Evolutionary conservation across 2,329 filamentous ascomycete species (phyloP), one percentile per base, ranked within the genome.

Genomic region (Akanthomyces uredinophilus): DNA sequence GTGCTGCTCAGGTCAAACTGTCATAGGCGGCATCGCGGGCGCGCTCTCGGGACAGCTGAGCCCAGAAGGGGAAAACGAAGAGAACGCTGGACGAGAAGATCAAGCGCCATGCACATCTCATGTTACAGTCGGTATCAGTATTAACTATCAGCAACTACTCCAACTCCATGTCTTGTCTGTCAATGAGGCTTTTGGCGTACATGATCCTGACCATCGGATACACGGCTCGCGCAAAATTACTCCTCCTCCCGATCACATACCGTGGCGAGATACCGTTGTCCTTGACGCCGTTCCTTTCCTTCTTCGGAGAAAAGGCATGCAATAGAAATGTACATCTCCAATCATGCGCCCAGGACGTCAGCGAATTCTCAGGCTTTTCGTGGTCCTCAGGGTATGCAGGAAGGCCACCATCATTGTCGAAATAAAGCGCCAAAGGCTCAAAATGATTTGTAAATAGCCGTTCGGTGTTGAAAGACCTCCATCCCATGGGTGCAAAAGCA

Each of bases 401-500:
- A 5, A 64, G 41, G 22, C 46, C 24, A 14, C 59, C 59, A 14
- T 39, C 51, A 20, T 37, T 4, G 22, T 47, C 50, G 7, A 54
- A 29, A n/a, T 35, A n/a, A 3, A 61, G 11, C 2, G 32, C 37
- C 49, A 59, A 18, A 11, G 55, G 56, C 24, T 65, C 65, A 49
- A 62, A 61, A 49, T 69, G 68, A 2, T 61, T 20, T 7, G 56
- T 46, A 43, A 65, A 68, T n/a, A 70, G 59, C n/a, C 47, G 37
- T 3, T 60, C 49, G 16, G 41, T 61, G 24, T 68, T 57, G 1
- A 63, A 18, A 5, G 35, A 29, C 6, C 22, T 24, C 66, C 69
- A 71, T 29, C 67, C 63, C 6, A 66, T 62, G 14, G 68, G 70
- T 22, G 65, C 67, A 52, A 70, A 68, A 14, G 69, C 69, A 39